A percentile compares a stretch with the other conserved stretches of the same genome.
Conservation (phyloP, 352 stramenopile species). For the Pseudoperonospora humuli region DNA sequence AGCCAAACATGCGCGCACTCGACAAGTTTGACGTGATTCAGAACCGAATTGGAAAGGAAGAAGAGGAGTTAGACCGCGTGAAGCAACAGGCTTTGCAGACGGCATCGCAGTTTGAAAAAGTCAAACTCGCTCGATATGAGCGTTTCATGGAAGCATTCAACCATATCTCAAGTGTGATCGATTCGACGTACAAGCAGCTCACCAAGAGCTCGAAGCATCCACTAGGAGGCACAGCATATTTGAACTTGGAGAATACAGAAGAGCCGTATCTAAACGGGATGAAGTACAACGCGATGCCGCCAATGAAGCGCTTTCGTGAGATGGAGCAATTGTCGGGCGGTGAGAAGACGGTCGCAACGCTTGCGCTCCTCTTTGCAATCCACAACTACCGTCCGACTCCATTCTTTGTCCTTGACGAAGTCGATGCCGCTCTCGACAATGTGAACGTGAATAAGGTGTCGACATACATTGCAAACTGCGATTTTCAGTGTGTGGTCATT, state of each 20-base stretch:
- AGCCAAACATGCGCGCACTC: slow-evolving; percentile 96
- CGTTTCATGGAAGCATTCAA: slow-evolving; percentile 94
- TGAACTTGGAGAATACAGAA: slow-evolving; percentile 81
- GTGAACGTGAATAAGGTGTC: slow-evolving; percentile 99
- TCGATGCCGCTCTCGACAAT: slow-evolving; percentile 99
- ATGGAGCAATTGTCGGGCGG: slow-evolving; percentile 98
- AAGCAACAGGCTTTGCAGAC: slow-evolving; percentile 57
- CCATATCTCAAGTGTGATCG: slow-evolving; percentile 88
- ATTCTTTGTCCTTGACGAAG: slow-evolving; percentile 99
- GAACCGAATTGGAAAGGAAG: slow-evolving; percentile 63
- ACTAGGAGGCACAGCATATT: slow-evolving; percentile 77
- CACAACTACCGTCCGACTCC: slow-evolving; percentile 93
- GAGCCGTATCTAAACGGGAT: slow-evolving; percentile 98
- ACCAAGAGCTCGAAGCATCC: slow-evolving; percentile 97
- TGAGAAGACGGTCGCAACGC: slow-evolving; percentile 98
- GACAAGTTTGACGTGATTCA: slow-evolving; percentile 85
- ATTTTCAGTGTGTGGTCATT: slow-evolving; percentile 98
- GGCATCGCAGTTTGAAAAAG: slow-evolving; percentile 60
- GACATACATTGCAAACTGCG: slow-evolving; percentile 93
- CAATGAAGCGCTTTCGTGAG: slow-evolving; percentile 98
- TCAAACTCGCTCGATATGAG: slow-evolving; percentile 66
- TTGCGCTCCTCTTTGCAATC: slow-evolving; percentile 98
- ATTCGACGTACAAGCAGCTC: slow-evolving; percentile 95
- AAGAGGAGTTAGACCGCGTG: slow-evolving; percentile 70
- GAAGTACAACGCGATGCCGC: slow-evolving; percentile 99